A percentile compares a stretch with the other conserved stretches of the same genome.
Conservation (phyloP, 306 rosid species). For the Fragaria ananassa region DNA sequence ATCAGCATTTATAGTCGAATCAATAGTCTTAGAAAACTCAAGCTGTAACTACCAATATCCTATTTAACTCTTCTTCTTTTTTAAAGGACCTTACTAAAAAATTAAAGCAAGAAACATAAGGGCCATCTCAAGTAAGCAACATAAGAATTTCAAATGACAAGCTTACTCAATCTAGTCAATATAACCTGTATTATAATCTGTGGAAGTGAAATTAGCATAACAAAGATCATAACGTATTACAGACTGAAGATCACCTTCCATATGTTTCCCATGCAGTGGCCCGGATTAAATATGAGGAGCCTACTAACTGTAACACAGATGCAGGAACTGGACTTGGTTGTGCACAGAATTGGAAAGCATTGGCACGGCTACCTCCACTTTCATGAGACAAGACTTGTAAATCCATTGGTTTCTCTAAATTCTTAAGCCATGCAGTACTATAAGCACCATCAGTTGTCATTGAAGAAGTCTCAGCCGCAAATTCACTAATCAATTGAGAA, state of each 20-base stretch:
- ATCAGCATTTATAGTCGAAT: neutral
- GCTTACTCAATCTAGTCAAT: neutral
- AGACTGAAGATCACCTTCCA: constrained; percentile 61
- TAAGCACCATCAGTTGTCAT: constrained; percentile 80
- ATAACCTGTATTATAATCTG: neutral
- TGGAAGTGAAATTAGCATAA: constrained; percentile 11
- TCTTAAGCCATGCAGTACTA: constrained; percentile 83
- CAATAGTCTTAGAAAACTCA: neutral
- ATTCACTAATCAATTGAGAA: constrained; percentile 79
- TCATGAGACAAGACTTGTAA: constrained; percentile 62
- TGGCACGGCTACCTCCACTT: constrained; percentile 50
- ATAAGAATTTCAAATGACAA: neutral
- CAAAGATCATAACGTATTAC: constrained; percentile 7
- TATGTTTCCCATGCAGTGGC: constrained; percentile 91
- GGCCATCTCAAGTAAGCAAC: constrained; percentile 9
- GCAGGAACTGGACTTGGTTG: constrained; percentile 90
- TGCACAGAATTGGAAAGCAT: constrained; percentile 63
- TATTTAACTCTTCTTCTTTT: neutral
- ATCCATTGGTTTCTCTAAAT: constrained; percentile 74
- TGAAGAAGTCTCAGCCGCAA: constrained; percentile 62
- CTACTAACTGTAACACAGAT: constrained; percentile 81
- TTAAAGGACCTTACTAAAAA: neutral
- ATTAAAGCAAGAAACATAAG: neutral
- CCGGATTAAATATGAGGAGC: constrained; percentile 81
- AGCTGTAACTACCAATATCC: neutral